Percentiles rank a stretch among this genome's conserved stretches.
phyloP scores from a whole-genome alignment of 768 basidiomycete species.

The Coprinopsis cinerea region DNA sequence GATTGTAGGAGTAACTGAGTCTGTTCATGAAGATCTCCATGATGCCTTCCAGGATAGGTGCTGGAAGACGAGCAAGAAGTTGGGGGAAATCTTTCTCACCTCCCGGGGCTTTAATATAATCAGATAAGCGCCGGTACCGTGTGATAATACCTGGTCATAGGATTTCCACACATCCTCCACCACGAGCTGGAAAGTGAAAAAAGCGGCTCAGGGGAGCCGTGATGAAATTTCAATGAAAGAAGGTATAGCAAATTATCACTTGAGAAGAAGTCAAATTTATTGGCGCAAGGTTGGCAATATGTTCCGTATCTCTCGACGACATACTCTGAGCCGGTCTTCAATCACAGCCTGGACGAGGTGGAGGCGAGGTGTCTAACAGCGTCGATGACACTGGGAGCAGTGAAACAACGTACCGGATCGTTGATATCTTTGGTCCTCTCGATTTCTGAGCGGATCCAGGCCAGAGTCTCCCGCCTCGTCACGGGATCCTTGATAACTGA shows the following conservation, averaged over 20 bases:
- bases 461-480: constrained; percentile 59
- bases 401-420: constrained; percentile 43
- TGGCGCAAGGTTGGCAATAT: constrained; percentile 38
- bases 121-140: constrained; percentile 7
- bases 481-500: constrained; percentile 57
- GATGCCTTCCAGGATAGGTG: not conserved
- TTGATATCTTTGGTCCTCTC: constrained; percentile 53
- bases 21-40: constrained; percentile 40
- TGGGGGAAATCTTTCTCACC: not conserved
- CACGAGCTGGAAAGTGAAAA: not conserved
- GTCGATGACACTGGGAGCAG: not conserved
- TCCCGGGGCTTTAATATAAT: not conserved
- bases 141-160: constrained; percentile 1
- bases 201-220: no score
- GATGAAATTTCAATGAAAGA: no score
- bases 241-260: not conserved
- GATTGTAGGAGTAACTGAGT: constrained; percentile 25
- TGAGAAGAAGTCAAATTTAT: not conserved
- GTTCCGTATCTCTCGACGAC: constrained; percentile 55
- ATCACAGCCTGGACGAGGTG: constrained; percentile 45
- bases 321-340: constrained; percentile 52
- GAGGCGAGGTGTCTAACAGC: no score
- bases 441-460: constrained; percentile 71
- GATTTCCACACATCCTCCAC: not conserved
- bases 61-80: constrained; percentile 3